Evolutionary conservation across 169 alveolate genomes (phyloP), one percentile per base, ranked within the genome.

Genomic region (Eimeria falciformis): DNA sequence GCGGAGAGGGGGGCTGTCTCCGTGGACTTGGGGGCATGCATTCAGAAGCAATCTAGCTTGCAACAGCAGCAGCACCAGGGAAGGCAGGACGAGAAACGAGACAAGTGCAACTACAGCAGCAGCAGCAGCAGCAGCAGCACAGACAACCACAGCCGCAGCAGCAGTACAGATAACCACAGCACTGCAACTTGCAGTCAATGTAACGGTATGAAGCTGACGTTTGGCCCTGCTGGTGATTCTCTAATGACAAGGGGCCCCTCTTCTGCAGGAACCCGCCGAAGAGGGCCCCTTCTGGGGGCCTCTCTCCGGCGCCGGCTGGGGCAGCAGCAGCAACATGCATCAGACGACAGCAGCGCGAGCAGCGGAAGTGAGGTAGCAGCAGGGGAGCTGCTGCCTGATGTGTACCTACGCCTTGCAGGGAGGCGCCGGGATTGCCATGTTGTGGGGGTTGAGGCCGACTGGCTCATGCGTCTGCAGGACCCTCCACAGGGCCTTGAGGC

Each of bases 321-420:
- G 43, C 66, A 45, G 46, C 46, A 14, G 85, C 43, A 21, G 21
- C 25, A 50, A n/a, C 85, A 75, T 23, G 58, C 62, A 5, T 75
- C 85, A 6, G 85, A 75, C 21, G 85, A 75, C 66, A 75, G 85
- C 85, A 75, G 85, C 85, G 85, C 85, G 21, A 75, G 85, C 85
- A 75, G 85, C 66, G 85, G 85, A 33, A 75, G 85, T 21, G 85
- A 75, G 37, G 21, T 75, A n/a, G 66, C 85, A n/a, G 85, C 58
- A 12, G 85, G 43, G 40, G 85, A 75, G 23, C 37, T 75, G 85
- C 65, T 75, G 65, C 85, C 85, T 11, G 85, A 75, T 7, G 85
- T 7, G 5, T 75, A 75, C 55, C 65, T 75, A 23, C 6, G 7
- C 14, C 50, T 75, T 5, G 85, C 65, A 17, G 62, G 62, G 66